phyloP scores from a whole-genome alignment of 345 rosid species.

The Nasturtium officinale region DNA sequence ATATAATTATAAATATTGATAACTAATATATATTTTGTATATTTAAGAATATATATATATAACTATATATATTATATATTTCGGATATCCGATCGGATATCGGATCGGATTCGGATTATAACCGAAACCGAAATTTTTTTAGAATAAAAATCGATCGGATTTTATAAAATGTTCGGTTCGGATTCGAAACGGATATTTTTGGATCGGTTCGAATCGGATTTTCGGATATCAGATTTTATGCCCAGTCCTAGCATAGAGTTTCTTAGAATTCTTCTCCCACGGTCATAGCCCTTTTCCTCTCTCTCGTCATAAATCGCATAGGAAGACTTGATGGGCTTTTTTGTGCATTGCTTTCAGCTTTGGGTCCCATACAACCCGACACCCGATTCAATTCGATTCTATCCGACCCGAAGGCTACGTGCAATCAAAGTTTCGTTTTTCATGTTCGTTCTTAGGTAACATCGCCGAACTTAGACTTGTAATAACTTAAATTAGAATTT shows the following conservation, averaged over 20 bases:
- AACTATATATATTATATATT: no score
- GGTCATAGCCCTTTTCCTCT: slow-evolving; percentile 16
- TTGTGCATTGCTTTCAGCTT: slow-evolving; percentile 35
- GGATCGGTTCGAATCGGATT: no score
- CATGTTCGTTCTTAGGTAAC: slow-evolving; percentile 37
- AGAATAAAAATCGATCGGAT: no score
- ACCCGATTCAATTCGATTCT: background rate
- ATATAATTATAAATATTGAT: no score
- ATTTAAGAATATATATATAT: no score
- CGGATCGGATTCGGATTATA: no score
- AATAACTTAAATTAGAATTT: slow-evolving; percentile 12
- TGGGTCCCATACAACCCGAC: slow-evolving; percentile 10
- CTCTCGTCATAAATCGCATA: slow-evolving; percentile 33
- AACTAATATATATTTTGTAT: no score
- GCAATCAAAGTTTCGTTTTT: slow-evolving; percentile 34
- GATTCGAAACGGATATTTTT: no score
- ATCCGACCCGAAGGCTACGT: slow-evolving; percentile 13
- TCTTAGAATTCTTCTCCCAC: slow-evolving; percentile 36
- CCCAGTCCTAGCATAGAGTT: slow-evolving; percentile 1
- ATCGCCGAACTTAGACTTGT: slow-evolving; percentile 14
- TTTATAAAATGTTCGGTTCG: no score
- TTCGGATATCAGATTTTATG: no score
- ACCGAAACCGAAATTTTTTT: no score
- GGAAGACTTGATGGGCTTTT: slow-evolving; percentile 31
- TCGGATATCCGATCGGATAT: no score